Evolutionary conservation across 495 filamentous ascomycete species (phyloP), one percentile per base, ranked within the genome.

Genomic region (Penicillium subrubescens): DNA sequence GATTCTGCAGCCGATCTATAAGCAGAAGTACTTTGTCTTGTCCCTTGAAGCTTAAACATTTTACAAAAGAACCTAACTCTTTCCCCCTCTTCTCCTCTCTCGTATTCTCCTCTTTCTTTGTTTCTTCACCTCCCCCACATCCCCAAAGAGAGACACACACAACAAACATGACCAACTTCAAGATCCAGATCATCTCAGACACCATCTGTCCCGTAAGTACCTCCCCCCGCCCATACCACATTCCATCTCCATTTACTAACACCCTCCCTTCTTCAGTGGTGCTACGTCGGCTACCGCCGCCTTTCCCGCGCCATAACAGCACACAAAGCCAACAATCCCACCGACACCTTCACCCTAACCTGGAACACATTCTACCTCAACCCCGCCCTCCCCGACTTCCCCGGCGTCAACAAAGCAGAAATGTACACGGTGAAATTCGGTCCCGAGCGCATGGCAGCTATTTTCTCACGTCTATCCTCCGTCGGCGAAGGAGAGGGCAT

Each of bases 321-420:
- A n/a, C 91, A 91, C 80, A 84, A 87, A 65, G 71, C 78, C 55
- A 71, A 73, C 27, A 74, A 90, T 56, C 85, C 90, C 1, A 69
- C 75, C 37, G 90, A 94, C 75, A 90, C 82, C 52, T 94, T 95
- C 79, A 81, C 76, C 19, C 83, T 90, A 1, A 83, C 79, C 59
- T 96, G 90, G 90, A 82, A 84, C 56, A 89, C 93, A 0, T 97
- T 88, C 82, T 93, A 94, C 70, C 86, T 97, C 25, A 89, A 92
- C 71, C 89, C 91, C 0, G 74, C 82, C 43, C 79, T 86, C 0
- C 84, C 90, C 3, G 80, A 79, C 5, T 78, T 67, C 59, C 75
- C 79, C 41, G 81, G 85, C 50, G 63, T 86, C 57, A 82, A 88
- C 72, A 92, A 92, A 67, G 67, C 61, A 5, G 74, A 77, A 33